These are phyloP conservation scores for Trypanosoma cruzi DNA, from an alignment of 208 protist genomes.

Conservation along the genomic window DNA sequence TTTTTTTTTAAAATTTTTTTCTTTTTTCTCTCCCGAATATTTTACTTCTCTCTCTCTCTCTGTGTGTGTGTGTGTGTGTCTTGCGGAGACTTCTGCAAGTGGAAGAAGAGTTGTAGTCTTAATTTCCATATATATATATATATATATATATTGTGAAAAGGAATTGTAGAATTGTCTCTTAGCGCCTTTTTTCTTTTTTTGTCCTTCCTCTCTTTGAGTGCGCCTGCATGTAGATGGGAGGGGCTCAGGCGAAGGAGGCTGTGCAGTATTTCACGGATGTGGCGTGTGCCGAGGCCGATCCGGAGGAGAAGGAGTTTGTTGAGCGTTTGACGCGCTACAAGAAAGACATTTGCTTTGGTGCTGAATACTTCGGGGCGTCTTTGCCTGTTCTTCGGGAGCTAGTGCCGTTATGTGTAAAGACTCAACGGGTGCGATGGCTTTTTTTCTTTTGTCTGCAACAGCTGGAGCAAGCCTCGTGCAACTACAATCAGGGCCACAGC, in stretches of 20 bases:
- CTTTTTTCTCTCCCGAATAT: conserved; percentile 9
- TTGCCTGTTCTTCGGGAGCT: conserved; percentile 44
- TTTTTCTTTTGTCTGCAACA: conserved; percentile 40
- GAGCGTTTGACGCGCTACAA: conserved; percentile 38
- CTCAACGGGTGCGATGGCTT: conserved; percentile 57
- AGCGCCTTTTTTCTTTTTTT: background rate
- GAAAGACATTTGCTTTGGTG: conserved; percentile 43
- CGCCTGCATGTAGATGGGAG: conserved; percentile 32
- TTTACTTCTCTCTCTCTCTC: background rate
- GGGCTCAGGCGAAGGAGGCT: conserved; percentile 48
- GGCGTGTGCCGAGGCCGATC: conserved; percentile 21
- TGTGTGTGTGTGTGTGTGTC: background rate
- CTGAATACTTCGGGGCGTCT: conserved; percentile 45
- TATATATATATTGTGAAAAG: background rate
- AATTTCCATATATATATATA: background rate
- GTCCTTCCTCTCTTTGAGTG: conserved; percentile 36
- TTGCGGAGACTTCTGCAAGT: conserved; percentile 7
- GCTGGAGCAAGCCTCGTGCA: conserved; percentile 34
- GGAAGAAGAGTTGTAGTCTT: background rate
- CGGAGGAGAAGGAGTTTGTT: conserved; percentile 45
- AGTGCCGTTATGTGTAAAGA: conserved; percentile 23
- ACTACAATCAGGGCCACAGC: conserved; percentile 26
- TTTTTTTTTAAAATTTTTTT: conserved; percentile 3
- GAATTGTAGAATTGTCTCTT: too few relatives aligned
- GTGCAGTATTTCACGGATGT: conserved; percentile 44